A percentile compares a stretch with the other conserved stretches of the same genome.
Conservation (phyloP, 345 rosid species). For the Gossypium mustelinum region DNA sequence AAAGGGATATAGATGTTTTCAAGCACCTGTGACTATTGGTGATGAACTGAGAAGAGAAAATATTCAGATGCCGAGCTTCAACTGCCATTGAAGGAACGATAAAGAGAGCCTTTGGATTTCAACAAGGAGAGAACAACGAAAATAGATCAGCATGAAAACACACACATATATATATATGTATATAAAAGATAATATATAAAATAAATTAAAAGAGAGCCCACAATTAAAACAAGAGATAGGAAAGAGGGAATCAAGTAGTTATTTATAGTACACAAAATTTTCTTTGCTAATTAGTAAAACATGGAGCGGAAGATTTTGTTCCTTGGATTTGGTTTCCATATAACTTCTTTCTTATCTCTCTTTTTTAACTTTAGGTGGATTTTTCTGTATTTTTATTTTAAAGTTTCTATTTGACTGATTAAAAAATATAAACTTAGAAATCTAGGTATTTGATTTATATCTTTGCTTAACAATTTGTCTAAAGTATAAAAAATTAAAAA, state of each 20-base stretch:
- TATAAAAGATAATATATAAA: too few relatives aligned
- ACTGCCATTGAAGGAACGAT: conserved; percentile 43
- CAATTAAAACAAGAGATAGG: conserved; percentile 4
- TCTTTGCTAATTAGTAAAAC: not conserved
- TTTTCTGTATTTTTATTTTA: not conserved
- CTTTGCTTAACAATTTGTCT: too few relatives aligned
- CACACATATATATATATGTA: not conserved
- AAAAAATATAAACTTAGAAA: too few relatives aligned
- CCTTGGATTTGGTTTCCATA: conserved; percentile 7
- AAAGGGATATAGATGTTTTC: not conserved
- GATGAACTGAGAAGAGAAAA: conserved; percentile 37
- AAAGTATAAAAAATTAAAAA: too few relatives aligned
- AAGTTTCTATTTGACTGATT: too few relatives aligned
- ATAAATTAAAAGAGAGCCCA: conserved; percentile 20
- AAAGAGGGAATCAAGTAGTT: not conserved
- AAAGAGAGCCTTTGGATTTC: conserved; percentile 23
- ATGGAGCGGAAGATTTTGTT: conserved; percentile 19
- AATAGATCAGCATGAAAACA: conserved; percentile 14
- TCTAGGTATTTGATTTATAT: too few relatives aligned
- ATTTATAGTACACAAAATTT: conserved; percentile 16
- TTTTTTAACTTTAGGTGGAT: not conserved
- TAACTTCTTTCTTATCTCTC: not conserved
- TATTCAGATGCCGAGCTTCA: conserved; percentile 46
- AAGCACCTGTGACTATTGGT: conserved; percentile 29
- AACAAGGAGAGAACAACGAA: conserved; percentile 11